Conservation (phyloP, 495 filamentous ascomycete species). For the Tricharina praecox region DNA sequence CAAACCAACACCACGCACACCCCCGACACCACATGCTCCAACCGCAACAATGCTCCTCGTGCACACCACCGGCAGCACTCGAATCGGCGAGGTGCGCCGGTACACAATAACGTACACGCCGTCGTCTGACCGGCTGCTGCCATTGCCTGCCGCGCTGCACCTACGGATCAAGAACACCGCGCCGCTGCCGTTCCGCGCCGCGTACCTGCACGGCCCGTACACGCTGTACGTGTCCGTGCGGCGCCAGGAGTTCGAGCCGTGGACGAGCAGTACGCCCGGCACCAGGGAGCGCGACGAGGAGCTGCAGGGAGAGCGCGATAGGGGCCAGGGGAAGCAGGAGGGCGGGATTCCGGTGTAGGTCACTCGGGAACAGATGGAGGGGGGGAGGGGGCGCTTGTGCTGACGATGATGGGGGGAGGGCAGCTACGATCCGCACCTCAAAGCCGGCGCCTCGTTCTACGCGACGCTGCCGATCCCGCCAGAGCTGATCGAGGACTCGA, state of each 20-base stretch:
- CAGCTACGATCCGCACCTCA: constrained; percentile 79
- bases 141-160: constrained; percentile 57
- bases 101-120: constrained; percentile 92
- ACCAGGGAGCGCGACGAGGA: constrained; percentile 9
- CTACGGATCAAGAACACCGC: constrained; percentile 86
- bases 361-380: background rate
- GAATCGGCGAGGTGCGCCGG: constrained; percentile 76
- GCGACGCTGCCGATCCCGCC: constrained; percentile 61
- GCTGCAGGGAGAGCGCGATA: constrained; percentile 8
- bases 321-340: constrained; percentile 1
- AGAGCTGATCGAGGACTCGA: constrained; percentile 16
- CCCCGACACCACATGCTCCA: background rate
- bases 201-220: constrained; percentile 92
- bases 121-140: constrained; percentile 69
- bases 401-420: no score
- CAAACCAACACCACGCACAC: no score
- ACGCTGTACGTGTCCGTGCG: constrained; percentile 62
- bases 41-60: constrained; percentile 56
- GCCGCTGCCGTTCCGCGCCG: constrained; percentile 73
- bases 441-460: constrained; percentile 75
- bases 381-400: constrained; percentile 31
- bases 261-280: constrained; percentile 13
- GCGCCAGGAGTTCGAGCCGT: constrained; percentile 27
- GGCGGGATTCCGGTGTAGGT: constrained; percentile 16
- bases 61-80: constrained; percentile 74